Base-by-base conservation (phyloP, 176 grass and related monocot genomes). In the Neostapfia colusana region DNA sequence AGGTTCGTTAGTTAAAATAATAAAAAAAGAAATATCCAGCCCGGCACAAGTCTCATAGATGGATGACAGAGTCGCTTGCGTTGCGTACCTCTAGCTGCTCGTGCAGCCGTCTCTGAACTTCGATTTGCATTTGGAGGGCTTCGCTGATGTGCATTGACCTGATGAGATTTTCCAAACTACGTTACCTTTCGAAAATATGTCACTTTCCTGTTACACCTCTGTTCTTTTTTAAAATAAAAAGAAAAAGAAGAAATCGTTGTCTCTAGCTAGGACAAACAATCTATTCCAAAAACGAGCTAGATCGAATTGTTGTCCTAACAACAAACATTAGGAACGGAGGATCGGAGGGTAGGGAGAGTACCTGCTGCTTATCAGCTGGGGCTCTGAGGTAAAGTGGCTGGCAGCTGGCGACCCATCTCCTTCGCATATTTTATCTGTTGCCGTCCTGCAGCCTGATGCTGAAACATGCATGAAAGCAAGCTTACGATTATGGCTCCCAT, bases 41-140 rank as follows among this genome's bases (percentile, higher is more conserved):
- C 31, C 31, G 3, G 31, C 31, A n/a, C n/a, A n/a, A n/a, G n/a
- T n/a, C n/a, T n/a, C n/a, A n/a, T n/a, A n/a, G n/a, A n/a, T n/a
- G 11, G 4, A 59, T 7, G 72, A 34, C 17, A 35, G n/a, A 58
- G 36, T 15, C 62, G 21, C 39, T 38, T 71, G 42, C 31, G 31
- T 31, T 31, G 31, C 24, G 42, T 88, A 93, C 94, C 94, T 97
- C 91, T 53, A 97, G 79, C 84, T 97, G 94, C 79, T 93, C 91
- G 9, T 93, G 86, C 38, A 97, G 89, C 35, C 84, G 84, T 81
- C 94, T 93, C 88, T 97, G 94, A n/a, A 97, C 94, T 89, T 93
- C 91, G 77, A 97, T 91, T 79, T 97, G 94, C 89, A 93, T 93
- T 68, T 97, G 91, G 48, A 97, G 81, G 39, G 91, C 79, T 78